Percentiles rank a stretch among this genome's conserved stretches.
phyloP scores from a whole-genome alignment of 441 rosid species.

The Erodium texanum region DNA sequence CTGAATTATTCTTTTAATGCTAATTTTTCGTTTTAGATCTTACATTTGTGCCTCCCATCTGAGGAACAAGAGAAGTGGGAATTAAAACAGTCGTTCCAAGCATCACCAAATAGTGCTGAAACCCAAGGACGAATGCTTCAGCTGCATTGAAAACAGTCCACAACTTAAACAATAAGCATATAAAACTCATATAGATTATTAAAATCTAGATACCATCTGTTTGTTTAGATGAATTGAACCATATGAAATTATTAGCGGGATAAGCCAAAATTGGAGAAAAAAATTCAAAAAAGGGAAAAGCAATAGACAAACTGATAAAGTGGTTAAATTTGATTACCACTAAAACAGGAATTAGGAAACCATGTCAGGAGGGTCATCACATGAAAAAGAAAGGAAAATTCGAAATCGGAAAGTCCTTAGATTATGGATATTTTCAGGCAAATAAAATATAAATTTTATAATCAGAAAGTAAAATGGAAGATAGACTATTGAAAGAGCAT shows the following conservation, averaged over 20 bases:
- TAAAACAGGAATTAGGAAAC: too few species aligned
- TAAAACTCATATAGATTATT: neutral
- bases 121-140: slow-evolving; percentile 87
- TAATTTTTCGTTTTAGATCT: slow-evolving; percentile 20
- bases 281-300: neutral
- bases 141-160: slow-evolving; percentile 39
- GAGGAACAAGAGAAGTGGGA: slow-evolving; percentile 89
- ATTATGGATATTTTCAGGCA: neutral
- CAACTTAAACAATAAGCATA: neutral
- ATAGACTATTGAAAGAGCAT: slow-evolving; percentile 12
- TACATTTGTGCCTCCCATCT: slow-evolving; percentile 99
- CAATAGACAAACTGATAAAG: neutral
- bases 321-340: too few species aligned
- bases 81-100: slow-evolving; percentile 91
- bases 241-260: neutral
- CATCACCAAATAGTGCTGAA: slow-evolving; percentile 95
- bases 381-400: neutral
- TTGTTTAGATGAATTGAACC: neutral
- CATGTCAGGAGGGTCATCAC: neutral
- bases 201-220: neutral
- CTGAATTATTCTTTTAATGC: neutral
- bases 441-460: neutral
- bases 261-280: neutral
- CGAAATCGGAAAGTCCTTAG: neutral
- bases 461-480: slow-evolving; percentile 3